Evolutionary conservation across 495 filamentous ascomycete species (phyloP).

Genomic region (Aspergillus indologenus): DNA sequence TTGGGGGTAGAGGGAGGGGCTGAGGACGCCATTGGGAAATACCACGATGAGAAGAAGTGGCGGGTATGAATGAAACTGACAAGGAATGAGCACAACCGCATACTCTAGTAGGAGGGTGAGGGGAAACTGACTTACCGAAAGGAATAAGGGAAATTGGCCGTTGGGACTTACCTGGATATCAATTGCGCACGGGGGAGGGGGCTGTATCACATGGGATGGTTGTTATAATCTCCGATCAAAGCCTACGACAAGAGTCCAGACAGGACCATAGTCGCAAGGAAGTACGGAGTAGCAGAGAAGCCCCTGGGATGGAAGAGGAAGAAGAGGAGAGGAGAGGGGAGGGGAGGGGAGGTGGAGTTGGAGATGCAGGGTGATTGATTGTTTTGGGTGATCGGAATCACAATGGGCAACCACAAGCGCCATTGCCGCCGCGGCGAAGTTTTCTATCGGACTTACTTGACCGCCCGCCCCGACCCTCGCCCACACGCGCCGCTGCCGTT

Average conservation of each 20-base stretch:
- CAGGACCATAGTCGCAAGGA: slow-evolving; percentile 5
- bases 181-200: not conserved
- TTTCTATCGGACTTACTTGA: slow-evolving; percentile 9
- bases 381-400: slow-evolving; percentile 18
- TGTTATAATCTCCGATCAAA: not conserved
- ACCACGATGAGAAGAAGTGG: not conserved
- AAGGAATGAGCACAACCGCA: not conserved
- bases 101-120: not conserved
- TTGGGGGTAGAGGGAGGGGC: slow-evolving; percentile 59
- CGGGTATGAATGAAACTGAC: slow-evolving; percentile 3
- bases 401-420: slow-evolving; percentile 22
- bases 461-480: slow-evolving; percentile 1
- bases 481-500: not conserved
- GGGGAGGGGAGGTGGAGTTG: not conserved
- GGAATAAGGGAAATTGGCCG: not conserved
- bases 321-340: not conserved
- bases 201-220: slow-evolving; percentile 6
- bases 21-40: slow-evolving; percentile 34
- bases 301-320: not conserved
- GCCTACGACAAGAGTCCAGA: not conserved
- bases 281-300: not conserved
- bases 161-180: not conserved
- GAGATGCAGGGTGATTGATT: slow-evolving; percentile 9
- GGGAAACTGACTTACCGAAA: slow-evolving; percentile 15
- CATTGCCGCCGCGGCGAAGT: slow-evolving; percentile 20